phyloP scores from a whole-genome alignment of 345 rosid species.

The Rhizophora mangle region DNA sequence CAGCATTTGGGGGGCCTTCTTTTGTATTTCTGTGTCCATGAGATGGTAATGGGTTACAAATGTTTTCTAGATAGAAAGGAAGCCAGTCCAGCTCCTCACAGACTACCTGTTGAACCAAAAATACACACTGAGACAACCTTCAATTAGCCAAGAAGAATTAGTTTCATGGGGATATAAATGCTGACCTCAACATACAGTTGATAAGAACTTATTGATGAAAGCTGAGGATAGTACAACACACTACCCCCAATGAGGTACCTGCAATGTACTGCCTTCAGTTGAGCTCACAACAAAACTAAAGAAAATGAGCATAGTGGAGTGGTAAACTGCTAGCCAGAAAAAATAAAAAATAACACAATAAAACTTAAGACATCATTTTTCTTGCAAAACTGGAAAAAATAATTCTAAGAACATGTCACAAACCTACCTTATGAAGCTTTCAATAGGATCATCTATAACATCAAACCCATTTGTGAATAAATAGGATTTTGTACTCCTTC shows the following conservation, averaged over 20 bases:
- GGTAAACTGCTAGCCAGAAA: no score
- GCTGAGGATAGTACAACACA: slow-evolving; percentile 88
- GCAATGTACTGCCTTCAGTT: slow-evolving; percentile 20
- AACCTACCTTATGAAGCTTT: slow-evolving; percentile 74
- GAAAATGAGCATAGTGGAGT: slow-evolving; percentile 10
- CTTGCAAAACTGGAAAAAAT: neutral
- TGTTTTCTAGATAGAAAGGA: slow-evolving; percentile 61
- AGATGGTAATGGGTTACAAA: slow-evolving; percentile 35
- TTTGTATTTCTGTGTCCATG: slow-evolving; percentile 56
- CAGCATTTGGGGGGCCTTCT: slow-evolving; percentile 66
- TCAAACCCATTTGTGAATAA: slow-evolving; percentile 73
- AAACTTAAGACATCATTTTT: no score
- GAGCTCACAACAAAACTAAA: slow-evolving; percentile 8
- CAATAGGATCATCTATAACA: slow-evolving; percentile 54
- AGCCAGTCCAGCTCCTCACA: slow-evolving; percentile 97
- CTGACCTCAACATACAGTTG: slow-evolving; percentile 96
- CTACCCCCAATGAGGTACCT: slow-evolving; percentile 94
- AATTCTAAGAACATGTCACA: slow-evolving; percentile 8
- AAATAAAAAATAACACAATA: no score
- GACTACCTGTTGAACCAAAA: slow-evolving; percentile 58
- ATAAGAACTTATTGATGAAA: slow-evolving; percentile 89
- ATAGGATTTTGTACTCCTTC: slow-evolving; percentile 71
- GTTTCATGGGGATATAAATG: slow-evolving; percentile 17
- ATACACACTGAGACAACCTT: slow-evolving; percentile 12
- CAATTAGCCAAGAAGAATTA: slow-evolving; percentile 10